These are phyloP conservation scores for Rhodotorula sp. DNA, from an alignment of 1,284 basidiomycete species.

Conservation along the genomic window DNA sequence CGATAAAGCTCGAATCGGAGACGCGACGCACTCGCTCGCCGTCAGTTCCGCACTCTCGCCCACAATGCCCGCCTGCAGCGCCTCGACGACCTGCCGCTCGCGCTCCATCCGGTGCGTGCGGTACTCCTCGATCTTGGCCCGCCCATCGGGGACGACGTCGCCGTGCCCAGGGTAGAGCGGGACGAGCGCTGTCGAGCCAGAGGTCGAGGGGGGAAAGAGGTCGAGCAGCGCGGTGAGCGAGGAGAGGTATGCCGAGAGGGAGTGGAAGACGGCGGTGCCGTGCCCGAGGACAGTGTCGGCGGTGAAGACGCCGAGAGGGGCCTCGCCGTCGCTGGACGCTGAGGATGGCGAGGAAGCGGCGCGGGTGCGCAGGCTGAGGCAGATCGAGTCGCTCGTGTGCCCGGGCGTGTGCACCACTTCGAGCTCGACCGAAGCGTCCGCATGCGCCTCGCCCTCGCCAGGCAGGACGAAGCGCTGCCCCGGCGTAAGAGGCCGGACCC, in stretches of 20 bases:
- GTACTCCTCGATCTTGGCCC: conserved; percentile 67
- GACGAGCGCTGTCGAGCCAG: conserved; percentile 40
- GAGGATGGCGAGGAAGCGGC: conserved; percentile 32
- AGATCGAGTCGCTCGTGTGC: conserved; percentile 85
- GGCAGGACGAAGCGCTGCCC: conserved; percentile 54
- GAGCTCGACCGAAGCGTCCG: conserved; percentile 19
- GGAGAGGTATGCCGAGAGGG: conserved; percentile 65
- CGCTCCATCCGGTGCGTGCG: conserved; percentile 78
- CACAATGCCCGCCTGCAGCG: conserved; percentile 54
- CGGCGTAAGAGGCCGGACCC: conserved; percentile 55
- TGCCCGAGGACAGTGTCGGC: conserved; percentile 89
- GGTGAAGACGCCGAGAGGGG: conserved; percentile 67
- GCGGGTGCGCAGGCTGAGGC: conserved; percentile 17
- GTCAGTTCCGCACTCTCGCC: conserved; percentile 1
- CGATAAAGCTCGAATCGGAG: conserved; percentile 50
- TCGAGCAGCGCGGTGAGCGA: conserved; percentile 64
- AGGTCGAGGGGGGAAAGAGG: conserved; percentile 54
- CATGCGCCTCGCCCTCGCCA: conserved; percentile 53
- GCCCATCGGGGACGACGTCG: conserved; percentile 63
- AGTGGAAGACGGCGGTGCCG: conserved; percentile 86
- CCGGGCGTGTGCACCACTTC: conserved; percentile 80
- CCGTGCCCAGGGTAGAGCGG: conserved; percentile 85
- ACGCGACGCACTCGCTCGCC: conserved; percentile 29
- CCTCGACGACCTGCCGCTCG: conserved; percentile 72
- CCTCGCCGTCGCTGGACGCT: not conserved